A percentile compares a stretch with the other conserved stretches of the same genome.
These are phyloP conservation scores for Medicago lupulina DNA, from an alignment of 306 rosid genomes.

Conservation along the genomic window DNA sequence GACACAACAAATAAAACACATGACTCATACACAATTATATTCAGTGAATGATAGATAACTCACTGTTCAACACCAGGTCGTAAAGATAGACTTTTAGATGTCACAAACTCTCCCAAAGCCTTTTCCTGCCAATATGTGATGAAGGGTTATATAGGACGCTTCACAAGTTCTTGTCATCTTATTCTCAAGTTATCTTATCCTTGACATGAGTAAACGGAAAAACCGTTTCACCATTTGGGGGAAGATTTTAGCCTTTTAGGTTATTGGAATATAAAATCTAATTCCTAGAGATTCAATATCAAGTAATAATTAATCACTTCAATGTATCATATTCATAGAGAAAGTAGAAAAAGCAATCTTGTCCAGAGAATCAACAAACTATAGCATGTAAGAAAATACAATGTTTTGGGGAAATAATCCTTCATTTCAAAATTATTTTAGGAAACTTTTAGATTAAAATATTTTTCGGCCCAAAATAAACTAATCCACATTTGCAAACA, in stretches of 20 bases:
- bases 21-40: conserved; percentile 23
- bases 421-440: background rate
- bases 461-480: background rate
- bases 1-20: conserved; percentile 21
- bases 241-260: conserved; percentile 27
- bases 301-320: conserved; percentile 16
- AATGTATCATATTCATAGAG: conserved; percentile 15
- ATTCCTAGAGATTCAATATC: conserved; percentile 27
- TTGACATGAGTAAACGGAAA: conserved; percentile 27
- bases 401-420: background rate
- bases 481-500: background rate
- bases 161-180: conserved; percentile 28
- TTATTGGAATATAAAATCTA: conserved; percentile 37
- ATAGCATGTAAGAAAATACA: background rate
- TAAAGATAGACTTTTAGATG: conserved; percentile 69
- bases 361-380: background rate
- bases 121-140: conserved; percentile 64
- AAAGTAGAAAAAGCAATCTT: conserved; percentile 7
- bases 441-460: background rate
- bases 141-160: conserved; percentile 40
- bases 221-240: conserved; percentile 20
- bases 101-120: conserved; percentile 73
- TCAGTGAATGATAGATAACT: conserved; percentile 52
- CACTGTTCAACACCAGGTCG: conserved; percentile 94
- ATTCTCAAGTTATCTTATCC: conserved; percentile 24